These are phyloP conservation scores for Lentithecium fluviatile DNA, from an alignment of 495 filamentous ascomycete species.

Conservation along the genomic window DNA sequence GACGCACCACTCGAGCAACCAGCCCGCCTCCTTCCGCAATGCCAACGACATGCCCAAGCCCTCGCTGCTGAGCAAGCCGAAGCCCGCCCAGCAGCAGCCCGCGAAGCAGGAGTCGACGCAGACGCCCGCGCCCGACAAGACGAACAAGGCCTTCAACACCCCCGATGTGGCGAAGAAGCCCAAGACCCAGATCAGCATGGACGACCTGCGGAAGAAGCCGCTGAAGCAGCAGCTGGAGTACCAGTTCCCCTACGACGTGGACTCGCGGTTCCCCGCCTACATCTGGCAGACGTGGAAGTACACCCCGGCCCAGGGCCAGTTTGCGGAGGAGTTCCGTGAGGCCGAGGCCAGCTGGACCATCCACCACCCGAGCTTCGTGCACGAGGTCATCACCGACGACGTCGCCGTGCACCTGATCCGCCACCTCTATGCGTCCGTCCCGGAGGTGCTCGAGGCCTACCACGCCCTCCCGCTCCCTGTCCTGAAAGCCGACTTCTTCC, in stretches of 20 bases:
- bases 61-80: constrained; percentile 27
- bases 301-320: constrained; percentile 76
- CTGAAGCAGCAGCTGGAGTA: constrained; percentile 83
- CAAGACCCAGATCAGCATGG: constrained; percentile 41
- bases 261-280: constrained; percentile 87
- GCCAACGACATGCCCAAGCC: constrained; percentile 40
- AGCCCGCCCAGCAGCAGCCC: constrained; percentile 18
- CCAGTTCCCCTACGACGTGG: constrained; percentile 89
- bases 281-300: constrained; percentile 99
- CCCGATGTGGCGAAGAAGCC: constrained; percentile 47
- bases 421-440: constrained; percentile 82
- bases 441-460: constrained; percentile 93
- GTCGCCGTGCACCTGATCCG: constrained; percentile 77
- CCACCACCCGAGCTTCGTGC: constrained; percentile 84
- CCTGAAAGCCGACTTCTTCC: constrained; percentile 96
- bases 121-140: constrained; percentile 4
- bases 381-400: constrained; percentile 93
- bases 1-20: constrained; percentile 52
- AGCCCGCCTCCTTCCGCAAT: constrained; percentile 26
- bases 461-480: constrained; percentile 78
- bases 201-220: constrained; percentile 46
- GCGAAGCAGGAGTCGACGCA: constrained; percentile 27
- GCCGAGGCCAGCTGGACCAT: constrained; percentile 90
- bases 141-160: constrained; percentile 17
- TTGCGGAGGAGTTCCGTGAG: constrained; percentile 68